Base-by-base conservation (phyloP, 768 basidiomycete species). In the Xerocomellus intermedius region DNA sequence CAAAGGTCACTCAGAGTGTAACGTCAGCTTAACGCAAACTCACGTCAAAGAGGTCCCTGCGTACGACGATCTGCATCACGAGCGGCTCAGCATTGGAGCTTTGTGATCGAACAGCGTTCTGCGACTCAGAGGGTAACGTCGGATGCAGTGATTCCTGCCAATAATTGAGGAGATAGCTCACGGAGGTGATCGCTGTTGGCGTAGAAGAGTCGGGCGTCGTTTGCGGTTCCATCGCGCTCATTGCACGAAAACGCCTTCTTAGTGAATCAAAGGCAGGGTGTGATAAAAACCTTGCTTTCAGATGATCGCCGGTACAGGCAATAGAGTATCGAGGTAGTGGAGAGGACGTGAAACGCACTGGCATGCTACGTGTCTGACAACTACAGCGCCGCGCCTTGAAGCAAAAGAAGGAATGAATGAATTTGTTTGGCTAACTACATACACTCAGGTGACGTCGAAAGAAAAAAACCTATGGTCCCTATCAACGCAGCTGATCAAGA, bases 11-110 rank as follows among this genome's bases (percentile, higher is more conserved):
- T 21, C 28, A 5, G 39, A 42, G 1, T 17, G 19, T 14, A n/a
- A 19, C 8, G 13, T 50, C 14, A 51, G 32, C 33, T 17, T 14
- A 24, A n/a, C 13, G 22, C 21, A 5, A 10, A 69, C 75, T 58
- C 41, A 76, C 77, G 37, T 75, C 73, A 22, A 75, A 71, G 33
- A 78, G 65, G 52, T 77, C 77, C 39, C 73, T 64, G 42, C 77
- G 67, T 6, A 78, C 75, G 38, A 78, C 59, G 17, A 78, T 74
- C 61, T 78, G 77, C 75, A 78, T 78, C 37, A 73, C 66, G 17
- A 78, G 64, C 2, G 73, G 69, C 13, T 55, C 66, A 5, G 26
- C 1, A n/a, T 35, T 33, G 5, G 56, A 30, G 8, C 17, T 39
- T 35, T 52, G 51, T 8, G 39, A 42, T 24, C 39, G 3, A 2